Percentiles rank a stretch among this genome's conserved stretches.
These are phyloP conservation scores for Eleusine coracana DNA, from an alignment of 176 grass and related monocot genomes.

Conservation along the genomic window DNA sequence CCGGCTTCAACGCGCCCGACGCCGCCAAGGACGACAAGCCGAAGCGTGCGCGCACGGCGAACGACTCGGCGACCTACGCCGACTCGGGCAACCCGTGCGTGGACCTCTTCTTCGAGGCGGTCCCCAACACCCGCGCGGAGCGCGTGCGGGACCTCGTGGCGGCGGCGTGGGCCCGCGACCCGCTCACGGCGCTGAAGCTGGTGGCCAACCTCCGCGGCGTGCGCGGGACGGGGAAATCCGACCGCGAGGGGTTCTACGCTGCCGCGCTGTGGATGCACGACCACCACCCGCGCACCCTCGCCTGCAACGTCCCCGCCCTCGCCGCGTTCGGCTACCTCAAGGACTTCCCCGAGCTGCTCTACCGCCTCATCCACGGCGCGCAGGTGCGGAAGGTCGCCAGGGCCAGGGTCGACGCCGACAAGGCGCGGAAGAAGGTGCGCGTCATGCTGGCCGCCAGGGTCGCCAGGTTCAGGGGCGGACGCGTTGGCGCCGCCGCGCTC, in stretches of 20 bases:
- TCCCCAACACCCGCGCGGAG: no score
- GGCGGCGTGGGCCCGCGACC: no score
- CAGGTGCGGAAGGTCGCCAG: slow-evolving; percentile 2
- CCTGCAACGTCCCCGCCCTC: slow-evolving; percentile 22
- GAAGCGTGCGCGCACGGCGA: no score
- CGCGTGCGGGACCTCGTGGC: no score
- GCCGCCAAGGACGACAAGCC: no score
- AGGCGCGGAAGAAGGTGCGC: neutral
- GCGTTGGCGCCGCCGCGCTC: neutral
- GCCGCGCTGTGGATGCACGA: slow-evolving; percentile 72
- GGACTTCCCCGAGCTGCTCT: slow-evolving; percentile 58
- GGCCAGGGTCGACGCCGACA: neutral
- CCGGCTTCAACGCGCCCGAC: no score
- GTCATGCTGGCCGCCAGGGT: no score
- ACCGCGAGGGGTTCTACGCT: slow-evolving; percentile 83
- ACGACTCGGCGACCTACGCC: no score
- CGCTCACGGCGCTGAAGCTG: slow-evolving; percentile 22
- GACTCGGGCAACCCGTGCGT: no score
- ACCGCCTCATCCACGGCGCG: slow-evolving; percentile 46
- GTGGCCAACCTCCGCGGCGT: slow-evolving; percentile 75
- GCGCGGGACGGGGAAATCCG: slow-evolving; percentile 75
- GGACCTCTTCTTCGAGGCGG: no score
- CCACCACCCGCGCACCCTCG: slow-evolving; percentile 70
- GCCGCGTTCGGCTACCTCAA: slow-evolving; percentile 56
- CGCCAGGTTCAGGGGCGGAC: no score